Conservation (phyloP, 257 asterid genomes). For the Striga asiatica region DNA sequence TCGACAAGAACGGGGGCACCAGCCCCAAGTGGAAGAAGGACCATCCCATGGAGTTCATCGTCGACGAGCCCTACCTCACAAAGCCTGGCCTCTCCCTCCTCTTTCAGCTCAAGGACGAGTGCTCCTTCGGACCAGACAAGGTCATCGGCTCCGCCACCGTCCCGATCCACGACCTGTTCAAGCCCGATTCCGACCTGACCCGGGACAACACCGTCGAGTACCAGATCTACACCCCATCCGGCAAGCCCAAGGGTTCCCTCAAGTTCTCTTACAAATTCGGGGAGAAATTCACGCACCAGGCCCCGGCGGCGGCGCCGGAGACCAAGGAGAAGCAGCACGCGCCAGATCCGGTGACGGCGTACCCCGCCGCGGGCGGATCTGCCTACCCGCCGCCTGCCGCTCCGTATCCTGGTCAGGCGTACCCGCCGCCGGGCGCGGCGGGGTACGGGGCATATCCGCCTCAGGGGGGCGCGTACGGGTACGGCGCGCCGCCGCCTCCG, state of each 20-base stretch:
- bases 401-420: constrained; percentile 26
- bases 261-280: constrained; percentile 57
- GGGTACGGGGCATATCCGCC: constrained; percentile 24
- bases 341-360: constrained; percentile 41
- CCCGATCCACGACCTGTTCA: constrained; percentile 46
- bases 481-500: constrained; percentile 25
- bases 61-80: constrained; percentile 50
- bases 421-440: constrained; percentile 21
- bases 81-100: constrained; percentile 42
- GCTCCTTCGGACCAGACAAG: constrained; percentile 35
- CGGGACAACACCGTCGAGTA: constrained; percentile 35
- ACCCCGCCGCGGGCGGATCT: constrained; percentile 33
- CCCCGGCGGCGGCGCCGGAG: neutral
- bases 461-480: constrained; percentile 27
- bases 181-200: constrained; percentile 3
- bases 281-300: constrained; percentile 33
- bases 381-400: constrained; percentile 14
- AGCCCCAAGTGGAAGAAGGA: constrained; percentile 35
- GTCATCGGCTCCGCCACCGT: constrained; percentile 49
- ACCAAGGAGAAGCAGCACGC: constrained; percentile 5
- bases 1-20: constrained; percentile 40
- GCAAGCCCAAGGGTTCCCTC: constrained; percentile 61
- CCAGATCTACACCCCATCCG: constrained; percentile 40
- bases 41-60: constrained; percentile 37
- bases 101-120: constrained; percentile 40